These are phyloP conservation scores for Magnaporthiopsis incrustans DNA, from an alignment of 2,329 filamentous ascomycete species.

Conservation along the genomic window DNA sequence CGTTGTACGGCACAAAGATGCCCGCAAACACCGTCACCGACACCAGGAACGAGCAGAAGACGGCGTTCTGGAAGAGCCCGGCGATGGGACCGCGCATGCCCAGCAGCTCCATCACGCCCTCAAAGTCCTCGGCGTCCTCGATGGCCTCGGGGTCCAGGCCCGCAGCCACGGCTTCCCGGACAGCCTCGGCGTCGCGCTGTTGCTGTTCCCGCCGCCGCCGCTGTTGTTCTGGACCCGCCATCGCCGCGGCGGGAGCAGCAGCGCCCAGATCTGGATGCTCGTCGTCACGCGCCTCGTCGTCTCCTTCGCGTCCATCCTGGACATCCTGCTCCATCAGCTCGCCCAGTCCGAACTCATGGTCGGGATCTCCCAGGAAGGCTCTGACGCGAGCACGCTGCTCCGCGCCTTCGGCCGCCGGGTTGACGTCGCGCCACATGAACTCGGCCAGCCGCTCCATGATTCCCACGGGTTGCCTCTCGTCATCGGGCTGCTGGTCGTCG, in stretches of 20 bases:
- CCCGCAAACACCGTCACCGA: conserved; percentile 78
- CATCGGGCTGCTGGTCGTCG: conserved; percentile 8
- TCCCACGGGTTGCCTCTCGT: conserved; percentile 22
- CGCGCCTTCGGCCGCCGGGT: conserved; percentile 18
- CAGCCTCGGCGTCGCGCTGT: conserved; percentile 47
- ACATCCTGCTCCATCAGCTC: conserved; percentile 2
- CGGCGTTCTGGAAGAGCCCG: conserved; percentile 85
- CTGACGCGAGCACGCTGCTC: neutral
- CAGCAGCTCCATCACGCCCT: conserved; percentile 91
- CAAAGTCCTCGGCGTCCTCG: conserved; percentile 86
- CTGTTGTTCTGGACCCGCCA: conserved; percentile 11
- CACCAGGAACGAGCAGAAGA: conserved; percentile 88
- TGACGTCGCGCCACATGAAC: conserved; percentile 55
- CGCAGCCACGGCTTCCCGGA: conserved; percentile 56
- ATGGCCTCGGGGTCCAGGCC: conserved; percentile 68
- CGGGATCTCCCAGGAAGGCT: neutral
- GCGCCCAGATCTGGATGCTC: conserved; percentile 15
- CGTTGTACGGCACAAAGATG: conserved; percentile 85
- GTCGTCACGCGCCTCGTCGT: conserved; percentile 19
- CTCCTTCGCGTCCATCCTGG: conserved; percentile 15
- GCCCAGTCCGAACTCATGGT: neutral
- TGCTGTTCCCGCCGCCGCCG: conserved; percentile 12
- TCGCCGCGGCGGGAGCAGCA: conserved; percentile 5
- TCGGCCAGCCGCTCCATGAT: conserved; percentile 40
- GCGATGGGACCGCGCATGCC: conserved; percentile 91